Conservation (phyloP, 176 grass and related monocot genomes). For the Rhynchospora breviuscula region DNA sequence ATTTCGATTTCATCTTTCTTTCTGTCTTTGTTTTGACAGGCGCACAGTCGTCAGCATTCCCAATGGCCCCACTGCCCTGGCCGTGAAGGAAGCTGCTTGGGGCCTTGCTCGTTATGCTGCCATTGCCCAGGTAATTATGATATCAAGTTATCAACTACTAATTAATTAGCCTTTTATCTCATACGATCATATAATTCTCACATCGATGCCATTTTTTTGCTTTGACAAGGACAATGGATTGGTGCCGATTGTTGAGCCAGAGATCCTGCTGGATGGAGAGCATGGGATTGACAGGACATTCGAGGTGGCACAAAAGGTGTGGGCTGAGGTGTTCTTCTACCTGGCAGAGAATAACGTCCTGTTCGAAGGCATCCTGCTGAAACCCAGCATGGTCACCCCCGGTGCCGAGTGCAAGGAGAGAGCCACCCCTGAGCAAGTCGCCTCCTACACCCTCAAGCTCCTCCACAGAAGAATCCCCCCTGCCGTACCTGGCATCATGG, state of each 20-base stretch:
- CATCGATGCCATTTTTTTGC: not conserved
- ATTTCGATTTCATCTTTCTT: not conserved
- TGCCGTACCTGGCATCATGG: slow-evolving; percentile 91
- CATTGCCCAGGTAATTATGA: slow-evolving; percentile 67
- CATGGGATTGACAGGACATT: slow-evolving; percentile 83
- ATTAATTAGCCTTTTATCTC: not conserved
- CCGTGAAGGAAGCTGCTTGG: slow-evolving; percentile 97
- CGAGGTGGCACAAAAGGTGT: slow-evolving; percentile 83
- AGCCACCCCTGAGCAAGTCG: slow-evolving; percentile 70
- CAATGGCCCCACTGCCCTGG: slow-evolving; percentile 80
- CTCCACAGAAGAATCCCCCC: slow-evolving; percentile 93
- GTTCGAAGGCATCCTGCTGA: slow-evolving; percentile 91
- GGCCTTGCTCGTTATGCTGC: slow-evolving; percentile 93
- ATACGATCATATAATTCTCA: not conserved
- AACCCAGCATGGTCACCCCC: slow-evolving; percentile 98
- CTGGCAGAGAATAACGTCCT: slow-evolving; percentile 85
- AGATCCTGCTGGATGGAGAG: slow-evolving; percentile 87
- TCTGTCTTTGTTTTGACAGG: slow-evolving; percentile 29
- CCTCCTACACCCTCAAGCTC: slow-evolving; percentile 82
- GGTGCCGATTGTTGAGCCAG: slow-evolving; percentile 95
- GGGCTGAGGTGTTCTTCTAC: slow-evolving; percentile 86
- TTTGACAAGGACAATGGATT: slow-evolving; percentile 76
- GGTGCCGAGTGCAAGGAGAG: slow-evolving; percentile 78
- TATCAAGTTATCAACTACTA: not conserved
- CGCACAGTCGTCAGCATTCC: slow-evolving; percentile 98